These are phyloP conservation scores for Talaromyces sp. DNA, from an alignment of 2,329 filamentous ascomycete genomes.

Conservation along the genomic window DNA sequence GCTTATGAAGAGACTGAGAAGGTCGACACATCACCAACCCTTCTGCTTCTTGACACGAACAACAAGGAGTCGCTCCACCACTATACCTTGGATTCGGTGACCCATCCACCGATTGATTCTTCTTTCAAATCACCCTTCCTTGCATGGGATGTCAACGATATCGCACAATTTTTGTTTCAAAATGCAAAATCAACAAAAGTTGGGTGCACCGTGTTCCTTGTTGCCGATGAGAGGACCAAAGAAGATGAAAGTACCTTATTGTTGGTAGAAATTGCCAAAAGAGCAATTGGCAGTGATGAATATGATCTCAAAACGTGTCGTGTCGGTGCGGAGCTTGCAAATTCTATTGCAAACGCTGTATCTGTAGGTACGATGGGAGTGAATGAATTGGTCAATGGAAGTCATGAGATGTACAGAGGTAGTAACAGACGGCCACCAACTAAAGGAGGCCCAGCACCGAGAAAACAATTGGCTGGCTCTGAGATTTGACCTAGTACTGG, in stretches of 20 bases:
- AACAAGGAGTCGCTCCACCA: background rate
- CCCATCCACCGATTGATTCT: background rate
- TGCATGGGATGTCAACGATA: background rate
- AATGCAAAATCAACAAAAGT: background rate
- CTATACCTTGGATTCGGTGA: background rate
- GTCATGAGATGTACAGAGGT: background rate
- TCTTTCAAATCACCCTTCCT: background rate
- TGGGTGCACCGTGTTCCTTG: background rate
- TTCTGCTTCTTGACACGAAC: background rate
- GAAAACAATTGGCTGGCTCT: background rate
- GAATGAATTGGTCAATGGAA: background rate
- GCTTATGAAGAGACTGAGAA: background rate
- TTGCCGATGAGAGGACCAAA: background rate
- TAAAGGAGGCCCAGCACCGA: background rate
- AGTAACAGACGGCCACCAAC: background rate
- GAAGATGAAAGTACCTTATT: background rate
- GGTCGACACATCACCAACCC: background rate
- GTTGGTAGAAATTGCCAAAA: background rate
- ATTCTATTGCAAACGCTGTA: background rate
- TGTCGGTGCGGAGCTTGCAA: background rate
- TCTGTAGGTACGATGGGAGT: background rate
- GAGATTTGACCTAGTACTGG: too few species aligned
- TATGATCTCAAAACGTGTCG: background rate
- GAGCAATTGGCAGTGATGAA: background rate
- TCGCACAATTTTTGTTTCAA: background rate